A percentile compares a stretch with the other conserved stretches of the same genome.
Conservation (phyloP, 192 early-diverging fungal genomes). For the Podila clonocystis region DNA sequence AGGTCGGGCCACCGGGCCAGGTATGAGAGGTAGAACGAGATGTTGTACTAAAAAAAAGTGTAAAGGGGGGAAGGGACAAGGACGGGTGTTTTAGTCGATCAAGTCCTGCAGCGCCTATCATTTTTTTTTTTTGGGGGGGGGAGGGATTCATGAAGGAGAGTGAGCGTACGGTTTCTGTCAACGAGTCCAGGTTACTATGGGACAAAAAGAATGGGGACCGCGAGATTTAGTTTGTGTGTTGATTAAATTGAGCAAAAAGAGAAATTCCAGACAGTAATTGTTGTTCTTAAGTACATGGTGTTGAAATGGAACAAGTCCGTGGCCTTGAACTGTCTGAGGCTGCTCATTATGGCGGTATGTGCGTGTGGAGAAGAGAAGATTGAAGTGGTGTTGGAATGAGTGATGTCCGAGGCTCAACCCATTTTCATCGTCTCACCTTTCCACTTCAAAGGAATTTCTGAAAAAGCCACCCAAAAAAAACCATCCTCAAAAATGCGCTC, state of each 20-base stretch:
- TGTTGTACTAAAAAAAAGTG: slow-evolving; percentile 76
- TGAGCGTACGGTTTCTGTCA: slow-evolving; percentile 91
- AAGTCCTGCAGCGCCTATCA: no score
- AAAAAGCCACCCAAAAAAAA: neutral
- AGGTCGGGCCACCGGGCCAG: slow-evolving; percentile 95
- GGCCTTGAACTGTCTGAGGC: slow-evolving; percentile 71
- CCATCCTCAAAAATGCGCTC: no score
- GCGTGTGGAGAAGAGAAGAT: neutral
- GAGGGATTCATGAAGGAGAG: no score
- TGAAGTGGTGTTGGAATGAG: neutral
- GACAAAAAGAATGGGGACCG: neutral
- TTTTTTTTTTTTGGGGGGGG: no score
- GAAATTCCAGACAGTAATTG: neutral
- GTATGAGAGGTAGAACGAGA: slow-evolving; percentile 94
- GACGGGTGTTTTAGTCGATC: no score
- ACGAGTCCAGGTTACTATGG: slow-evolving; percentile 85
- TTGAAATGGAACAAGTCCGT: slow-evolving; percentile 96
- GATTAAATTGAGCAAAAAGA: no score
- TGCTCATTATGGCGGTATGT: slow-evolving; percentile 39
- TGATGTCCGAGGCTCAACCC: neutral
- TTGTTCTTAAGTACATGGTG: slow-evolving; percentile 69
- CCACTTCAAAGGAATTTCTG: neutral
- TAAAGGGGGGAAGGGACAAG: neutral
- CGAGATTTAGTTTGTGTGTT: neutral
- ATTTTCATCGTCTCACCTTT: no score